A percentile compares a stretch with the other conserved stretches of the same genome.
phyloP scores from a whole-genome alignment of 768 basidiomycete species.

The Mycena capillaripes region DNA sequence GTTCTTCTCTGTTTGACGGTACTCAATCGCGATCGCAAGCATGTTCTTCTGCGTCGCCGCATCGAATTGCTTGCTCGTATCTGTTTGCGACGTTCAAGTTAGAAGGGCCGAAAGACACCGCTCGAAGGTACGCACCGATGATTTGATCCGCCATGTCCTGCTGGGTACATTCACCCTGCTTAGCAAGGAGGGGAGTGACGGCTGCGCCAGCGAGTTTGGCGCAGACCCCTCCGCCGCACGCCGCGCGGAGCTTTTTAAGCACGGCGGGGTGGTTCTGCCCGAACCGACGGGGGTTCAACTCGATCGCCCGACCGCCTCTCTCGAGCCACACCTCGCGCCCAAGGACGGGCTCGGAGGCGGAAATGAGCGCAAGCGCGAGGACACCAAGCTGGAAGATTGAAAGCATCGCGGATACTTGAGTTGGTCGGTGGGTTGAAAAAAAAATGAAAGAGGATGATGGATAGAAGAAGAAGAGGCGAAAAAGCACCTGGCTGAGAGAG shows the following conservation, averaged over 20 bases:
- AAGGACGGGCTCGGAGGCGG: constrained; percentile 41
- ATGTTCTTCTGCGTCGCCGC: constrained; percentile 63
- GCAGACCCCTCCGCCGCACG: constrained; percentile 65
- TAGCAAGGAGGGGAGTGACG: constrained; percentile 66
- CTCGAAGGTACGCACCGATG: constrained; percentile 55
- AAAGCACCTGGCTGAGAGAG: constrained; percentile 23
- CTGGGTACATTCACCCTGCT: constrained; percentile 66
- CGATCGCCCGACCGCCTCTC: constrained; percentile 59
- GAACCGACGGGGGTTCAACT: constrained; percentile 67
- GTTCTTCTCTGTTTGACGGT: constrained; percentile 72
- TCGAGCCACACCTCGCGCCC: constrained; percentile 64
- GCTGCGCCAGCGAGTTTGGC: constrained; percentile 63
- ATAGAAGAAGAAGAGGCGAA: constrained; percentile 16
- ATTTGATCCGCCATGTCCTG: constrained; percentile 71
- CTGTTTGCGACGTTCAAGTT: constrained; percentile 43
- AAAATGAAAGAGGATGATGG: constrained; percentile 26
- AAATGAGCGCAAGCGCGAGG: constrained; percentile 37
- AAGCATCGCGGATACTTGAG: constrained; percentile 37
- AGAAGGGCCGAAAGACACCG: not conserved
- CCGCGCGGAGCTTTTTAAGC: constrained; percentile 57
- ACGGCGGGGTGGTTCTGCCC: constrained; percentile 64
- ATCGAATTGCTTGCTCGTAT: constrained; percentile 67
- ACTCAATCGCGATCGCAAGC: constrained; percentile 66
- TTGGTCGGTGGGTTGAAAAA: constrained; percentile 29
- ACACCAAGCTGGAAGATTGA: constrained; percentile 34